Evolutionary conservation across 2,329 filamentous ascomycete genomes (phyloP).

Genomic region (Trichoderma atrobrunneum): DNA sequence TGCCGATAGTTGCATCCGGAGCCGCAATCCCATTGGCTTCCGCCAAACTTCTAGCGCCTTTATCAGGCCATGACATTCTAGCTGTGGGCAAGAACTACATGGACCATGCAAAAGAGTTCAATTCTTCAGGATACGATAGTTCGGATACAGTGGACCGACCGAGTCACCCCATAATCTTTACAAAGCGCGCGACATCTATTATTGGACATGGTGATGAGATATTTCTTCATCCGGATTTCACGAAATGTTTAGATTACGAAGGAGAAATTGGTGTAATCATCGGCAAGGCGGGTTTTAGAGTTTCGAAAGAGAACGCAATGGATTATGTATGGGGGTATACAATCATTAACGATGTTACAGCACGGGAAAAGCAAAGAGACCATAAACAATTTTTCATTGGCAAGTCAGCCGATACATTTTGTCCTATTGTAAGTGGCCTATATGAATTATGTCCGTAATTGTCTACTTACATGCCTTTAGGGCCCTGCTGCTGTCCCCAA

Average conservation of each 20-base stretch:
- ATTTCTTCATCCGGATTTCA: neutral
- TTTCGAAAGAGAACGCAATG: conserved; percentile 6
- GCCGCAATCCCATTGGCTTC: neutral
- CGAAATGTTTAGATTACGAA: conserved; percentile 4
- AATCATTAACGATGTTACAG: conserved; percentile 11
- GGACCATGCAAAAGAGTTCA: conserved; percentile 9
- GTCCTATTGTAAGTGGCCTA: neutral
- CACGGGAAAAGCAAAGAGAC: conserved; percentile 1
- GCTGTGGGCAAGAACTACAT: conserved; percentile 13
- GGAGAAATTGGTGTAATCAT: conserved; percentile 11
- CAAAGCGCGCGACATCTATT: conserved; percentile 10
- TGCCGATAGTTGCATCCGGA: neutral
- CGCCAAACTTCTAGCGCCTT: neutral
- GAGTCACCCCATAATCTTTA: conserved; percentile 12
- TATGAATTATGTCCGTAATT: neutral
- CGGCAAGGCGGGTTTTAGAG: conserved; percentile 7
- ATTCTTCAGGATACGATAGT: conserved; percentile 4
- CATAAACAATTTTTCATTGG: conserved; percentile 12
- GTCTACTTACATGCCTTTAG: neutral
- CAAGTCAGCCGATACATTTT: conserved; percentile 10
- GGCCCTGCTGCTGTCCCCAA: conserved; percentile 2
- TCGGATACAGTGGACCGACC: neutral
- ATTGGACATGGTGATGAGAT: neutral
- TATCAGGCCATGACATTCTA: neutral
- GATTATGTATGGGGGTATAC: conserved; percentile 14